Percentiles rank a stretch among this genome's conserved stretches.
Evolutionary conservation across 2,329 filamentous ascomycete species (phyloP).

Genomic region (Scedosporium apiospermum): DNA sequence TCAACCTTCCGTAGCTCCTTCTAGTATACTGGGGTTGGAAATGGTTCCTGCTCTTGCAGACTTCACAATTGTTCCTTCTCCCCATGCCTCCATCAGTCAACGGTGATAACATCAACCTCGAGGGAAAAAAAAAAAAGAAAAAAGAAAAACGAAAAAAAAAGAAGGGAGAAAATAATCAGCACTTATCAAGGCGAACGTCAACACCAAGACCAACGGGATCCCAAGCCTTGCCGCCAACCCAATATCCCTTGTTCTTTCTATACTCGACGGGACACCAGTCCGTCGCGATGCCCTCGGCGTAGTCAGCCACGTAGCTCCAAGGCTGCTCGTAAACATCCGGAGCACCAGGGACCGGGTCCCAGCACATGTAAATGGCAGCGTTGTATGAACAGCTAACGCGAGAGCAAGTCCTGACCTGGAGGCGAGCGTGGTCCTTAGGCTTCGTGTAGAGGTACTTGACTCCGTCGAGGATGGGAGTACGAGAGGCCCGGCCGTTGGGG

Average conservation of each 20-base stretch:
- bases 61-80: too few relatives aligned
- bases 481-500: background rate
- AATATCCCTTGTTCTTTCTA: background rate
- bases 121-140: too few relatives aligned
- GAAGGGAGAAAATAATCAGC: background rate
- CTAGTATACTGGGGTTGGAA: too few relatives aligned
- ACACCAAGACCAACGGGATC: background rate
- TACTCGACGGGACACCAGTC: background rate
- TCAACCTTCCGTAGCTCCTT: too few relatives aligned
- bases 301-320: background rate
- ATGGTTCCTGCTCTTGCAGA: too few relatives aligned
- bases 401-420: background rate
- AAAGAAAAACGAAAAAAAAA: too few relatives aligned
- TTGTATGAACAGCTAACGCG: background rate
- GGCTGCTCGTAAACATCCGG: background rate
- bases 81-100: too few relatives aligned
- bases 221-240: background rate
- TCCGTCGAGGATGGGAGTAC: background rate
- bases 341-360: background rate
- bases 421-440: background rate
- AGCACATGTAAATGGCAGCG: conserved; percentile 1
- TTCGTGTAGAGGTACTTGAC: background rate
- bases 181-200: background rate
- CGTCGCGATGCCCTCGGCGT: background rate
- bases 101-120: too few relatives aligned